phyloP scores from a whole-genome alignment of 1,284 basidiomycete genomes.

The Peniophora sp. region DNA sequence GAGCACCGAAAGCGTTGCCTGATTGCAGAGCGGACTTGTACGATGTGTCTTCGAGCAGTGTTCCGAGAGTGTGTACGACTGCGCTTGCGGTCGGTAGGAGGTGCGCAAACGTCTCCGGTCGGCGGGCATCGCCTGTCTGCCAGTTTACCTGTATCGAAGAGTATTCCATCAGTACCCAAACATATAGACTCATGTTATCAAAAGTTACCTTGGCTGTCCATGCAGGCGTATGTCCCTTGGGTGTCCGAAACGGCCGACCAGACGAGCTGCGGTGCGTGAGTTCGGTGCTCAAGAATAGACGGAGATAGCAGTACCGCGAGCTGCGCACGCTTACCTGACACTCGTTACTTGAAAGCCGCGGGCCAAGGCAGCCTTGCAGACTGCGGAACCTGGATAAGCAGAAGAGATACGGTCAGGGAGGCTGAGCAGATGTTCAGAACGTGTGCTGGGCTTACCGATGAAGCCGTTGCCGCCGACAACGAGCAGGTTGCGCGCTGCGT shows the following conservation, averaged over 20 bases:
- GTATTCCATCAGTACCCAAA: conserved; percentile 1
- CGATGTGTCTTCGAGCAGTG: conserved; percentile 71
- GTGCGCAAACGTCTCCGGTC: conserved; percentile 66
- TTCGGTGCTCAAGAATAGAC: background rate
- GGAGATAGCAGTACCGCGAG: no score
- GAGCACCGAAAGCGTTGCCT: conserved; percentile 48
- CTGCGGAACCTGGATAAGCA: conserved; percentile 69
- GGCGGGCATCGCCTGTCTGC: conserved; percentile 72
- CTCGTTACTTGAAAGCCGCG: conserved; percentile 84
- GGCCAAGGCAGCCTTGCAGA: conserved; percentile 80
- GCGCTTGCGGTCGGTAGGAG: conserved; percentile 63
- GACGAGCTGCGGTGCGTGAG: conserved; percentile 52
- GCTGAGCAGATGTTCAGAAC: background rate
- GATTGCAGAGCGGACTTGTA: conserved; percentile 74
- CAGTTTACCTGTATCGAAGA: conserved; percentile 80
- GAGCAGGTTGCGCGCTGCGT: conserved; percentile 51
- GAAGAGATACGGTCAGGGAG: background rate
- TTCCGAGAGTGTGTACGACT: conserved; percentile 94
- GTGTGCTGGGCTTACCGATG: conserved; percentile 51
- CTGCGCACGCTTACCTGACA: conserved; percentile 57
- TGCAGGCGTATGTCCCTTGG: conserved; percentile 82
- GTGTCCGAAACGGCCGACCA: conserved; percentile 78
- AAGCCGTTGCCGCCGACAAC: conserved; percentile 95
- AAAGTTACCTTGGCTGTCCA: conserved; percentile 68
- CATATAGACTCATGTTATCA: conserved; percentile 1